Evolutionary conservation across 495 filamentous ascomycete species (phyloP).

Genomic region (Trichoderma asperelloides): DNA sequence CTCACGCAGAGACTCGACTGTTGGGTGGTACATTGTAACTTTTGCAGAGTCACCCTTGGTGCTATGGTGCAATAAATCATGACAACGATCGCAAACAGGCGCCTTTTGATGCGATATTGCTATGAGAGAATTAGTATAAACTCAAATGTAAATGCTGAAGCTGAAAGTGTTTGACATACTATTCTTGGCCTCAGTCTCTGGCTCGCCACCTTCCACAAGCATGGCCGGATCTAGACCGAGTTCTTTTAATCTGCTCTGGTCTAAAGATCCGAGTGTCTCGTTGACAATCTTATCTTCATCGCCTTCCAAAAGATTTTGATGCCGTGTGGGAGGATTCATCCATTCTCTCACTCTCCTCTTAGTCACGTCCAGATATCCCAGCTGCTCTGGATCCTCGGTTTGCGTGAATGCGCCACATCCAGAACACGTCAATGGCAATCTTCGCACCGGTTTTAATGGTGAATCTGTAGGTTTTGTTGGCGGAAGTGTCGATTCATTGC

Average conservation of each 20-base stretch:
- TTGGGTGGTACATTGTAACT: constrained; percentile 64
- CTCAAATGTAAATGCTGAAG: background rate
- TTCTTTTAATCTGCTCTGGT: constrained; percentile 31
- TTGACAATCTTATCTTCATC: constrained; percentile 29
- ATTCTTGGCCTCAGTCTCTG: background rate
- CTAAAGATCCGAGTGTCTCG: constrained; percentile 29
- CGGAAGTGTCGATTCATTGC: background rate
- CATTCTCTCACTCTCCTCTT: constrained; percentile 45
- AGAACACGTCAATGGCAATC: constrained; percentile 58
- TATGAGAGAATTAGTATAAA: background rate
- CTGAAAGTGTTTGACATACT: background rate
- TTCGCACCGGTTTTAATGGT: constrained; percentile 10
- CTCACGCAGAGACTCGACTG: constrained; percentile 63
- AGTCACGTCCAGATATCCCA: constrained; percentile 64
- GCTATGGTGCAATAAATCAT: constrained; percentile 62
- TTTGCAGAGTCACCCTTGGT: constrained; percentile 40
- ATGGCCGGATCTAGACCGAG: constrained; percentile 31
- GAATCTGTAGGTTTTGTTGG: background rate
- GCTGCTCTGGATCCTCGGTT: constrained; percentile 51
- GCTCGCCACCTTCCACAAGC: background rate
- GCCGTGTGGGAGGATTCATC: constrained; percentile 21
- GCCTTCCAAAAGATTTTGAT: constrained; percentile 14
- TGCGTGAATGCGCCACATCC: constrained; percentile 88
- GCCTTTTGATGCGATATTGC: constrained; percentile 14
- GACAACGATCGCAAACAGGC: constrained; percentile 79